These are phyloP conservation scores for Gastrolobium bilobum DNA, from an alignment of 306 rosid species.

Conservation along the genomic window DNA sequence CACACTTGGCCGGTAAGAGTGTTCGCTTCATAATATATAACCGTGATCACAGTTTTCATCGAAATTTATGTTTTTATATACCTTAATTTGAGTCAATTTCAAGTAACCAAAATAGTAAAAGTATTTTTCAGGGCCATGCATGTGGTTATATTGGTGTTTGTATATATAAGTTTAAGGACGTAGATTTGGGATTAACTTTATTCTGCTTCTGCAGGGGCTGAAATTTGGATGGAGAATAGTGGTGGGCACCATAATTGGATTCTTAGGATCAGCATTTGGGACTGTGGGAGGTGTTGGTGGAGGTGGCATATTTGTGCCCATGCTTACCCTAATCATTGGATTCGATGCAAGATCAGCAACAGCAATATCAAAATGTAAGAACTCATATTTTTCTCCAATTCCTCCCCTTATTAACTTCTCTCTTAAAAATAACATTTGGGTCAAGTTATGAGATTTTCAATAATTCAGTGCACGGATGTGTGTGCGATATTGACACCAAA, in stretches of 20 bases:
- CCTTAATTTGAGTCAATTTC: background rate
- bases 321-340: conserved; percentile 67
- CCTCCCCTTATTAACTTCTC: background rate
- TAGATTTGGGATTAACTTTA: background rate
- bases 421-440: conserved; percentile 3
- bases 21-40: background rate
- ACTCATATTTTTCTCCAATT: background rate
- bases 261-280: conserved; percentile 85
- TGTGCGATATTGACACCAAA: background rate
- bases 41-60: background rate
- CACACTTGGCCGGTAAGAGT: conserved; percentile 87
- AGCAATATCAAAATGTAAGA: conserved; percentile 90
- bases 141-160: background rate
- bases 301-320: conserved; percentile 92
- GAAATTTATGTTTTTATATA: background rate
- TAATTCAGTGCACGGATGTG: background rate
- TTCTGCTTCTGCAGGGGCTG: conserved; percentile 57
- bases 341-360: conserved; percentile 75
- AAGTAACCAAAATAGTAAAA: background rate
- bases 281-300: conserved; percentile 96
- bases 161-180: background rate
- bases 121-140: background rate
- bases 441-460: conserved; percentile 7
- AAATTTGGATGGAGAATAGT: conserved; percentile 80
- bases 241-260: conserved; percentile 70